Evolutionary conservation across 306 rosid genomes (phyloP), one percentile per base, ranked within the genome.

Genomic region (Mimosa pudica): DNA sequence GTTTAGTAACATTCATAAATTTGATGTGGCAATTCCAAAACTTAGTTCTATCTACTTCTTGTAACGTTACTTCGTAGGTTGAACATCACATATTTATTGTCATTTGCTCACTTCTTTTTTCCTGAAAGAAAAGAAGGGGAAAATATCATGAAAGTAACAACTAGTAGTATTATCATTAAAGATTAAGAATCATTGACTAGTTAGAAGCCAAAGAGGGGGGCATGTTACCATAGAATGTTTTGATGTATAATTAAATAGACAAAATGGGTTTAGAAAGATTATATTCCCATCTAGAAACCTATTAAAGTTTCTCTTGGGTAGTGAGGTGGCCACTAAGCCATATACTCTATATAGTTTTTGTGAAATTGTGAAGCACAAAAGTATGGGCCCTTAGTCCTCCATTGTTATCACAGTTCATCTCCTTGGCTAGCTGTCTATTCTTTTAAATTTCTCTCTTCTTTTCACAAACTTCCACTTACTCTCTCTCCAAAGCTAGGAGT

Each of bases 381-480:
- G 88, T 67, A 93, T 88, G 94, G 97, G 91, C 54, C 96, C 60
- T 92, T 64, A 42, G 18, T 64, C 70, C 70, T 64, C 70, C 45
- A 11, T 71, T 75, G 76, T 76, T 68, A n/a, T 85, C 61, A 80
- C 84, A 76, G 13, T 80, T 78, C 77, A 51, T 58, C 82, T 55
- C 75, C 73, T 79, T 84, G 35, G 49, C 69, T 49, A 61, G 18
- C 82, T 57, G 71, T 18, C 77, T 10, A 74, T 78, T 68, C 88
- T 86, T 90, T 81, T 79, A 3, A 51, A 68, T 65, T 81, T 74
- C 70, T 89, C 96, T 75, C 92, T 89, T 89, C 96, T 92, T 92
- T 92, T 90, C 87, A 92, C 89, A 85, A 84, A 85, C 49, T 24
- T 85, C 89, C 90, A 88, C 96, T 88, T 78, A 83, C 78, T 78